These are phyloP conservation scores for Tubosaeta sp. DNA, from an alignment of 768 basidiomycete species.

Conservation along the genomic window DNA sequence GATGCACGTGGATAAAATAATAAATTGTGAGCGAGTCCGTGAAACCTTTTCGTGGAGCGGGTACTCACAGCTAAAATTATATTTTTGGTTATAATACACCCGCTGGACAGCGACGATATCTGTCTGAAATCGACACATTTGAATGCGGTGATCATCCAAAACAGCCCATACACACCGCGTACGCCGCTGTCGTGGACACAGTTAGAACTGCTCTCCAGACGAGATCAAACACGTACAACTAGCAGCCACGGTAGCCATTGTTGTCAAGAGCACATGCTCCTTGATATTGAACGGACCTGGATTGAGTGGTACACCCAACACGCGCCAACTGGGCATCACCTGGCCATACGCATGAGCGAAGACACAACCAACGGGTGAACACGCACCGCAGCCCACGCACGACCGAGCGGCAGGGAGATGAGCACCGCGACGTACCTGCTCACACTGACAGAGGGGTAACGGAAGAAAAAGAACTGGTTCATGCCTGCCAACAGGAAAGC, in stretches of 20 bases:
- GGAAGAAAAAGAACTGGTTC: slow-evolving; percentile 77
- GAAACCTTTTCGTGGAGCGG: background rate
- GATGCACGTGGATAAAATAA: background rate
- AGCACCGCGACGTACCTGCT: slow-evolving; percentile 63
- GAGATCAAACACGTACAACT: slow-evolving; percentile 15
- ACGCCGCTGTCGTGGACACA: slow-evolving; percentile 34
- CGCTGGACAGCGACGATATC: slow-evolving; percentile 73
- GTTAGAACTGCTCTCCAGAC: background rate
- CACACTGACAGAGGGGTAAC: slow-evolving; percentile 48
- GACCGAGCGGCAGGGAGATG: slow-evolving; percentile 64
- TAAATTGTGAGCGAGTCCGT: background rate
- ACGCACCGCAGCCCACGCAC: slow-evolving; percentile 50
- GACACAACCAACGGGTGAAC: background rate
- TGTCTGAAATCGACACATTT: slow-evolving; percentile 32
- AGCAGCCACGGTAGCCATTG: slow-evolving; percentile 56
- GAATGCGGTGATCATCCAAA: background rate
- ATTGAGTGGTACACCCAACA: slow-evolving; percentile 63
- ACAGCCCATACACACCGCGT: slow-evolving; percentile 32
- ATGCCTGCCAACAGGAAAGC: slow-evolving; percentile 62
- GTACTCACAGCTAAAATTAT: slow-evolving; percentile 45
- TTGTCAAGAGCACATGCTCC: slow-evolving; percentile 64
- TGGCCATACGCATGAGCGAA: slow-evolving; percentile 12
- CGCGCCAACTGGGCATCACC: slow-evolving; percentile 44
- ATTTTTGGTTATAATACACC: slow-evolving; percentile 59
- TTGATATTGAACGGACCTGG: slow-evolving; percentile 77